Evolutionary conservation across 2,329 filamentous ascomycete genomes (phyloP), one percentile per base, ranked within the genome.

Genomic region (Emmonsiellopsis sp.): DNA sequence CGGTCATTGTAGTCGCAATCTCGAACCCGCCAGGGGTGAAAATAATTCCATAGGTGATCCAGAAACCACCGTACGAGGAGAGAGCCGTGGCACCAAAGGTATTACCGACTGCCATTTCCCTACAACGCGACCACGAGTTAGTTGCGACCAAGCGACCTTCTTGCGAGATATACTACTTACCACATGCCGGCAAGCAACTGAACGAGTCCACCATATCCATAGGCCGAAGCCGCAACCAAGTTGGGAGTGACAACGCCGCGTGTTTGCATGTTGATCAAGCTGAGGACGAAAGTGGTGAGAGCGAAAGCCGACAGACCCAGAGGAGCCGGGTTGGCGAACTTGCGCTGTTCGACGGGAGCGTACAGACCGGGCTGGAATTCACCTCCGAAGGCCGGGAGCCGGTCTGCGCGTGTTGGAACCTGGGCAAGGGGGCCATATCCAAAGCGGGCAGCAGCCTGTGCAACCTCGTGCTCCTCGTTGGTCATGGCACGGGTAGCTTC

Each of bases 101-200:
- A 77, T 92, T 92, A 54, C 87, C 87, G n/a, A 88, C 78, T 37
- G 87, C 86, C 81, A 92, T 88, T 74, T 92, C 87, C 86, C 86
- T 88, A 57, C 51, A 34, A 42, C 46, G 13, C 17, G 42, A 39
- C 13, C 13, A 48, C 3, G 17, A 49, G 32, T 52, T 13, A 13
- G 48, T 11, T 17, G 27, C 14, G 14, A 17, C 42, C 13, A 11
- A 8, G 37, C 50, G 44, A 4, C 13, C 36, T 17, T 42, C n/a
- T 11, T 0, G 40, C 40, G 5, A 21, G 47, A 14, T 32, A 14
- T 14, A 43, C 39, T 9, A 73, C 73, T 58, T 78, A 89, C 88
- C 88, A 93, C 88, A 92, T 93, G 74, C 88, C 88, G 59, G 87
- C 85, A 21, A 88, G 74, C 49, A 92, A 76, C 74, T 93, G 88